Evolutionary conservation across 371 early-diverging fungal genomes (phyloP).

Genomic region (Apophysomyces sp.): DNA sequence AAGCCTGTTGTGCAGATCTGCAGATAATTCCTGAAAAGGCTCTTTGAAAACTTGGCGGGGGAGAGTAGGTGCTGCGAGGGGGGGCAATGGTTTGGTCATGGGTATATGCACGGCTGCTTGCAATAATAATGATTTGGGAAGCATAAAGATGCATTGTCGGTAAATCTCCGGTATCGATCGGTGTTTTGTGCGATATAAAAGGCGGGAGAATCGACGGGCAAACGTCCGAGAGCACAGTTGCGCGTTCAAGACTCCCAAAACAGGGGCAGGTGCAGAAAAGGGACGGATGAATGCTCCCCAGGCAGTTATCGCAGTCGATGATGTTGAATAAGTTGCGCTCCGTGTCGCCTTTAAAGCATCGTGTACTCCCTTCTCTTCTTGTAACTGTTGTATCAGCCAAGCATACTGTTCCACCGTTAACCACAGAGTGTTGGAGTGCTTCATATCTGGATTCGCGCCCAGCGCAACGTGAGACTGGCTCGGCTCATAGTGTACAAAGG

Average conservation of each 20-base stretch:
- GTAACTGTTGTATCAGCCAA: conserved; percentile 36
- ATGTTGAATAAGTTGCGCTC: not conserved
- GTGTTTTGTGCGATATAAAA: conserved; percentile 13
- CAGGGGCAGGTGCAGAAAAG: conserved; percentile 13
- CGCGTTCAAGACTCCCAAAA: conserved; percentile 20
- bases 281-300: conserved; percentile 4
- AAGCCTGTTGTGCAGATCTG: not conserved
- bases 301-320: not conserved
- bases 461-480: conserved; percentile 21
- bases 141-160: conserved; percentile 22
- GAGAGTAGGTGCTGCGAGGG: not conserved
- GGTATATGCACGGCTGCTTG: conserved; percentile 39
- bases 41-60: not conserved
- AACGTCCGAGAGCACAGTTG: conserved; percentile 8
- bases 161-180: conserved; percentile 2
- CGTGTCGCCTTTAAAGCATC: conserved; percentile 2
- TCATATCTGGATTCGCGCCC: conserved; percentile 27
- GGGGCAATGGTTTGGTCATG: conserved; percentile 30
- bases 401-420: conserved; percentile 35
- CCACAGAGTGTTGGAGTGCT: conserved; percentile 19
- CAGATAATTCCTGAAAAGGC: not conserved
- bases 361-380: conserved; percentile 28
- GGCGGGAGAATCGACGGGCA: conserved; percentile 15
- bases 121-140: conserved; percentile 38
- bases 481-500: conserved; percentile 41